phyloP scores from a whole-genome alignment of 78 protist genomes.

The Isochrysis galbana region DNA sequence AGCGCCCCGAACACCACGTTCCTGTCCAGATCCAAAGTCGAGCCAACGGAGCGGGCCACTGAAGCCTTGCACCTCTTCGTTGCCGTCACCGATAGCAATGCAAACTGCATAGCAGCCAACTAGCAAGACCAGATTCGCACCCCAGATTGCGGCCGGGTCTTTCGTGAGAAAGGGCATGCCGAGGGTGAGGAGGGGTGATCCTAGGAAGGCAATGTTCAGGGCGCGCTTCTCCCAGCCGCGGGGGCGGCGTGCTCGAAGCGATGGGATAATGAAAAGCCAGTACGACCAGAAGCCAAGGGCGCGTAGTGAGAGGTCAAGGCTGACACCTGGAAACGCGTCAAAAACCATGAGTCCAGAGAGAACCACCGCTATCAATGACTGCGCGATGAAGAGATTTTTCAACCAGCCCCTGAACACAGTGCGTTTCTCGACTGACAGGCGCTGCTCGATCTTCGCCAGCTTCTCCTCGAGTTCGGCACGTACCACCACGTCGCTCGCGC shows the following conservation, averaged over 20 bases:
- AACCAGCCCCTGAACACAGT: slow-evolving; percentile 12
- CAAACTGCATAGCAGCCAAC: not conserved
- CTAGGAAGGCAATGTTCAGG: not conserved
- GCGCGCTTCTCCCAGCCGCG: not conserved
- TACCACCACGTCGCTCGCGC: not conserved
- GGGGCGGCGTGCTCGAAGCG: not conserved
- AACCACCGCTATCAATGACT: not conserved
- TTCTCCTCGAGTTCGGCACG: not conserved
- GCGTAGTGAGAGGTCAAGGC: not conserved
- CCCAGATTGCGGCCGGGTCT: not conserved
- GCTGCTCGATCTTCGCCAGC: not conserved
- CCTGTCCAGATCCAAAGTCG: slow-evolving; percentile 18
- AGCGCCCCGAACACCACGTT: not conserved
- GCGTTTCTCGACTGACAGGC: not conserved
- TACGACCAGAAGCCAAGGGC: slow-evolving; percentile 15
- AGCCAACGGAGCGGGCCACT: not conserved
- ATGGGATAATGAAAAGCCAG: not conserved
- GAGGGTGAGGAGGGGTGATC: not conserved
- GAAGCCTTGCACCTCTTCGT: not conserved
- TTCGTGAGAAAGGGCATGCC: not conserved
- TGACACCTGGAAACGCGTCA: not conserved
- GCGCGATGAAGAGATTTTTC: not conserved
- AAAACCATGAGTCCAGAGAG: not conserved
- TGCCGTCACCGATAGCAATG: no score
- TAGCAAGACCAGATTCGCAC: not conserved